Conservation (phyloP, 805 yeast genomes). For the Yarrowia yakushimensis region DNA sequence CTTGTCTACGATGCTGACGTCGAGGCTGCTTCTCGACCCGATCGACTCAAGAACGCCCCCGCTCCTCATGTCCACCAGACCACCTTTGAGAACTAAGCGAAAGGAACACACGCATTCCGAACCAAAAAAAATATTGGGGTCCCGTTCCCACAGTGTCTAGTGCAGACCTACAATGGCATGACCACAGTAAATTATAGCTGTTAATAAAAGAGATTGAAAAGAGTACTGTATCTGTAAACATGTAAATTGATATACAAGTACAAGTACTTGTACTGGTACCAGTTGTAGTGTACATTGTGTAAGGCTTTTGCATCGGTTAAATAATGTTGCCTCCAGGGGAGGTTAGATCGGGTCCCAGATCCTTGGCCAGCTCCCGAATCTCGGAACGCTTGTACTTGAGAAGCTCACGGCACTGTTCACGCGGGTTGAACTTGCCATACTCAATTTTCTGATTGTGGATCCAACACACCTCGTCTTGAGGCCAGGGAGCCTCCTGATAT, state of each 20-base stretch:
- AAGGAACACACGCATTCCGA: background rate
- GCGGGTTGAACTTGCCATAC: constrained; percentile 7
- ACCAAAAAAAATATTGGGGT: constrained; percentile 1
- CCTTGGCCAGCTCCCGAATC: background rate
- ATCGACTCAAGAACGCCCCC: constrained; percentile 19
- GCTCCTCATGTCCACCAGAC: constrained; percentile 26
- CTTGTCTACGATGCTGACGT: constrained; percentile 76
- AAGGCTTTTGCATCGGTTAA: no score
- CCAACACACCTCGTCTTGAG: constrained; percentile 23
- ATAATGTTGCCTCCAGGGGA: constrained; percentile 13
- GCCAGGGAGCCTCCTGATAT: constrained; percentile 36
- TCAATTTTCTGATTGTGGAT: constrained; percentile 6
- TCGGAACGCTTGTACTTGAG: background rate
- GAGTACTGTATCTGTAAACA: no score
- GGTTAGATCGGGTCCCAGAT: constrained; percentile 11
- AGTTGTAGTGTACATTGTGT: no score
- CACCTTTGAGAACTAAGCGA: constrained; percentile 7
- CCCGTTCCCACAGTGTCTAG: constrained; percentile 15
- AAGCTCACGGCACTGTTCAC: background rate
- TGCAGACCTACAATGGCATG: constrained; percentile 23
- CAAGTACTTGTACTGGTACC: no score
- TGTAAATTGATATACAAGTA: no score
- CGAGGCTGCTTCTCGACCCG: constrained; percentile 25
- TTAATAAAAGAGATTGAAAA: constrained; percentile 1
- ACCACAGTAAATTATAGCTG: constrained; percentile 24